Evolutionary conservation across 306 rosid genomes (phyloP).

Genomic region (peach (Prunus persica)): DNA sequence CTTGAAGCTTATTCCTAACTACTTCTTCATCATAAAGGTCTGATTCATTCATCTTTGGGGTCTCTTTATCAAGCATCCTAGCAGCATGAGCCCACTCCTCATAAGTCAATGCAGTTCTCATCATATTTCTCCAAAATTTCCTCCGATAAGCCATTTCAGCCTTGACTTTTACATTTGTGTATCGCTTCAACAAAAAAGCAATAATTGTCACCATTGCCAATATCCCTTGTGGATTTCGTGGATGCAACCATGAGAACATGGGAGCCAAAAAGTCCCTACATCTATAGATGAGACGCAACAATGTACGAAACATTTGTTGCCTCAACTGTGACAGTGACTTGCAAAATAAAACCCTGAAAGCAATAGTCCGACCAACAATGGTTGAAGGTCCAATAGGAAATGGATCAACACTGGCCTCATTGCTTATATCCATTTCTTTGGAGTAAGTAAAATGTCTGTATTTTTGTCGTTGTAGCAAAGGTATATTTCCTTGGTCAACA

Average conservation of each 20-base stretch:
- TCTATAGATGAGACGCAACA: slow-evolving; percentile 44
- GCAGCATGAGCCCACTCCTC: slow-evolving; percentile 99
- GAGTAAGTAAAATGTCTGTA: slow-evolving; percentile 7
- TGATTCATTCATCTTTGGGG: slow-evolving; percentile 82
- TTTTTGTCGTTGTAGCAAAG: slow-evolving; percentile 5
- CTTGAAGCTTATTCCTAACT: slow-evolving; percentile 83
- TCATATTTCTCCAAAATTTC: slow-evolving; percentile 94
- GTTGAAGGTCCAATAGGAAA: slow-evolving; percentile 90
- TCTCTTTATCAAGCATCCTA: slow-evolving; percentile 91
- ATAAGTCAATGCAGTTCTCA: slow-evolving; percentile 84
- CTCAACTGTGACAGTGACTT: slow-evolving; percentile 71
- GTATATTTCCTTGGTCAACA: neutral
- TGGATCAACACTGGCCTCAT: slow-evolving; percentile 78
- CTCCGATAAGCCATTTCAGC: slow-evolving; percentile 95
- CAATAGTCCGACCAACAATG: slow-evolving; percentile 73
- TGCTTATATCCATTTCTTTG: slow-evolving; percentile 74
- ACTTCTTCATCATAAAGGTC: slow-evolving; percentile 78
- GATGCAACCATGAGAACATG: slow-evolving; percentile 72
- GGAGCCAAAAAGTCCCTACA: slow-evolving; percentile 47
- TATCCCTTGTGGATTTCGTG: slow-evolving; percentile 91
- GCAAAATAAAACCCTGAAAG: slow-evolving; percentile 77
- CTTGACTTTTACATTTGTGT: slow-evolving; percentile 64
- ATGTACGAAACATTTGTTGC: slow-evolving; percentile 42
- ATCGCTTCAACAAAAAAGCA: slow-evolving; percentile 81
- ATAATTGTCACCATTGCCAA: slow-evolving; percentile 79